Percentiles rank a stretch among this genome's conserved stretches.
Conservation (phyloP, 768 basidiomycete species). For the Austroboletus eburneus region DNA sequence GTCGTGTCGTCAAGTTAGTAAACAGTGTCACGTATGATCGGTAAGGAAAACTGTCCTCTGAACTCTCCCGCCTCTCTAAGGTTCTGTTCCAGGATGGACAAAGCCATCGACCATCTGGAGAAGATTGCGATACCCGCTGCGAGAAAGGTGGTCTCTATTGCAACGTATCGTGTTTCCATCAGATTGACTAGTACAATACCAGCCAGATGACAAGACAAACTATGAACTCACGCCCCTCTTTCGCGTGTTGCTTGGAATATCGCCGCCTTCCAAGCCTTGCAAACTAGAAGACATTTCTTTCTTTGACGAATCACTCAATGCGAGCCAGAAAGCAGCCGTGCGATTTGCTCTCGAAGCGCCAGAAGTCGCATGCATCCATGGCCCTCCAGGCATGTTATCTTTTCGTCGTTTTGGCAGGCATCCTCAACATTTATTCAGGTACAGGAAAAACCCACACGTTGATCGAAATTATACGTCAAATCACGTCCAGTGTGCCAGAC, state of each 20-base stretch:
- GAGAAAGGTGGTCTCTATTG: constrained; percentile 16
- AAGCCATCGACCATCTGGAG: constrained; percentile 67
- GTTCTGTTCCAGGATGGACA: constrained; percentile 71
- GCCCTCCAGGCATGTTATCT: constrained; percentile 91
- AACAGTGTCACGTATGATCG: constrained; percentile 92
- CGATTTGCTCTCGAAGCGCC: constrained; percentile 74
- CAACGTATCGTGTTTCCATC: not conserved
- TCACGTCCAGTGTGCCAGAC: constrained; percentile 44
- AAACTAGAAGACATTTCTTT: constrained; percentile 47
- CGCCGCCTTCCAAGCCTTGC: constrained; percentile 39
- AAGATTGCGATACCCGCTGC: constrained; percentile 32
- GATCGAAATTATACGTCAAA: constrained; percentile 88
- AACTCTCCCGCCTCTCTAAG: not conserved
- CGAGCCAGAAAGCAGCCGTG: constrained; percentile 81
- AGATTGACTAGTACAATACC: not conserved
- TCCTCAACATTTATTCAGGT: constrained; percentile 42
- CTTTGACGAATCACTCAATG: constrained; percentile 75
- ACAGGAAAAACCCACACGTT: constrained; percentile 97
- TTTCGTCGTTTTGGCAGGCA: too few relatives aligned
- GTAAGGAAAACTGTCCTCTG: constrained; percentile 29
- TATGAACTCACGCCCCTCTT: constrained; percentile 49
- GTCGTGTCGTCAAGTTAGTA: constrained; percentile 82
- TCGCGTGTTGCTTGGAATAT: constrained; percentile 69
- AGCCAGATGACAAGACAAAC: constrained; percentile 39
- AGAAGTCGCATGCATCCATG: constrained; percentile 91